Conservation (phyloP, 2,329 filamentous ascomycete genomes). For the Niveomyces coronatus region DNA sequence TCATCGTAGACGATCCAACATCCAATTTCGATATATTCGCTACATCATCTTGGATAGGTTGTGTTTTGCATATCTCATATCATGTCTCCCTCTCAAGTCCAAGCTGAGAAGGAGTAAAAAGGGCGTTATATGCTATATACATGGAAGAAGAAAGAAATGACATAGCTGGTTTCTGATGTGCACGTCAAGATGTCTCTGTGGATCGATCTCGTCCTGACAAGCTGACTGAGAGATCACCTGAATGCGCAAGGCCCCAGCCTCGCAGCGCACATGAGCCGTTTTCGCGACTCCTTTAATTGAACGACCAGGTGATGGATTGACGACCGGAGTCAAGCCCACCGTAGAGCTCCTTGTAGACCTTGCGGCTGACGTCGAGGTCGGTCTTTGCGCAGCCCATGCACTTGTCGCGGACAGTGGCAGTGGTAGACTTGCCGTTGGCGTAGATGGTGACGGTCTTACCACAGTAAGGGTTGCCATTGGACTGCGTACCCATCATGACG, state of each 20-base stretch:
- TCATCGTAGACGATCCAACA: not conserved
- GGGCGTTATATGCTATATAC: slow-evolving; percentile 3
- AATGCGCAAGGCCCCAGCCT: slow-evolving; percentile 8
- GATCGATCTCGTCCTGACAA: slow-evolving; percentile 9
- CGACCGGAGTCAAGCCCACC: slow-evolving; percentile 35
- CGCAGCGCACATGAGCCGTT: not conserved
- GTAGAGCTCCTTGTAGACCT: slow-evolving; percentile 44
- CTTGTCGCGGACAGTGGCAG: slow-evolving; percentile 59
- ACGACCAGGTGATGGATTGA: slow-evolving; percentile 33
- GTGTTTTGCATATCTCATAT: slow-evolving; percentile 1
- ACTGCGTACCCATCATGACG: slow-evolving; percentile 49
- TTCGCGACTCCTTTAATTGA: slow-evolving; percentile 24
- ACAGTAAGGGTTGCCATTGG: slow-evolving; percentile 63
- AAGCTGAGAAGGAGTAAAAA: slow-evolving; percentile 4
- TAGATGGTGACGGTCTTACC: slow-evolving; percentile 56
- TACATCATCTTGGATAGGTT: slow-evolving; percentile 2
- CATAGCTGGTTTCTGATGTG: not conserved
- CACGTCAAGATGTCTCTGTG: slow-evolving; percentile 1
- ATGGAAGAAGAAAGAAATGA: slow-evolving; percentile 2
- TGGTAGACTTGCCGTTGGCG: slow-evolving; percentile 45
- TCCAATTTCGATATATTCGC: not conserved
- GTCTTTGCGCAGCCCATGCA: slow-evolving; percentile 54
- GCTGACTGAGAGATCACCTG: slow-evolving; percentile 1
- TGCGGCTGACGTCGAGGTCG: slow-evolving; percentile 51
- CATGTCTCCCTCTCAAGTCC: slow-evolving; percentile 2